Evolutionary conservation across 345 rosid species (phyloP), one percentile per base, ranked within the genome.

Genomic region (Heritiera fomes): DNA sequence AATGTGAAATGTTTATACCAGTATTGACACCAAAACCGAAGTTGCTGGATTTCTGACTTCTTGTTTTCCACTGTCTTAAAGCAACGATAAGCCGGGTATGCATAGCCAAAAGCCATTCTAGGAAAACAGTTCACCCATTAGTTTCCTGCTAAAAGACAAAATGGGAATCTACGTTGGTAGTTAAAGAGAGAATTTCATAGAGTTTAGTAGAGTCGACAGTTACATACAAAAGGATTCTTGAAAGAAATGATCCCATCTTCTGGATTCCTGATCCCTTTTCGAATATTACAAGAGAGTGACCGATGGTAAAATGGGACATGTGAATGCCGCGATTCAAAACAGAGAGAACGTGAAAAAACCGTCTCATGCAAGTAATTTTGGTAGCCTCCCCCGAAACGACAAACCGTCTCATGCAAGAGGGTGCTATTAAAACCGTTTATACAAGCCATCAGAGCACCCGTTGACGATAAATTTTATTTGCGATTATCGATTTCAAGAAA

Each of bases 41-140:
- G 86, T 58, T 85, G 80, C 41, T 77, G 75, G 40, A 63, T 68
- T 45, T 81, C 84, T 17, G 28, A 0, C 28, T 50, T 52, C 14
- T 66, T 81, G 20, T 83, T 82, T 82, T 88, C 89, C 15, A 80
- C 83, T 13, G 72, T 61, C 80, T 89, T 91, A 40, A 80, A 84
- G 73, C 94, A 91, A 73, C 3, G 38, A 3, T 34, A 34, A 34
- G 38, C 38, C 38, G 3, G 92, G 23, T 85, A 86, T 20, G 83
- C 88, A 67, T 91, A 89, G 10, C 91, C 91, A n/a, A 88, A 80
- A 45, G 70, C 52, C 88, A 89, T 73, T 20, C 91, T 87, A 87
- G 60, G 13, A 69, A 63, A 61, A 73, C 0, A 40, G 20, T 15
- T 14, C 0, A 11, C n/a, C 2, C 34, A 43, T 43, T 13, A 17